Conservation (phyloP, 129 eudicot genomes). For the Tagetes patula region DNA sequence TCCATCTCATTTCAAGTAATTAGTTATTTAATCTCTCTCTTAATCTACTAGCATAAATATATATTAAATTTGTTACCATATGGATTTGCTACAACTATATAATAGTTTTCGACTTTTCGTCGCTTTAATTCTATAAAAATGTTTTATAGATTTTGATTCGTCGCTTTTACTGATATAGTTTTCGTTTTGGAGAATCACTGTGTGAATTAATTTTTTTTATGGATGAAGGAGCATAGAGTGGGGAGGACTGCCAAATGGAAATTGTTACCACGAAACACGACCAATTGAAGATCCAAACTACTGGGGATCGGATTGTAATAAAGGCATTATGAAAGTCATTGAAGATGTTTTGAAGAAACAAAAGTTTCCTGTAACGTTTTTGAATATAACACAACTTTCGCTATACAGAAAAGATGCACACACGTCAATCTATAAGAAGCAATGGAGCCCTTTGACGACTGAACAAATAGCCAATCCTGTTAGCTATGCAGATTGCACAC, state of each 20-base stretch:
- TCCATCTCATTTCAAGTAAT: conserved; percentile 86
- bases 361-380: conserved; percentile 55
- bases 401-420: conserved; percentile 80
- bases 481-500: conserved; percentile 78
- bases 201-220: background rate
- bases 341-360: conserved; percentile 50
- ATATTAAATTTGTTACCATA: background rate
- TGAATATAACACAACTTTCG: conserved; percentile 84
- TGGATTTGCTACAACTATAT: background rate
- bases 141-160: background rate
- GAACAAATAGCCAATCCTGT: conserved; percentile 65
- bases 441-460: conserved; percentile 65
- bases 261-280: conserved; percentile 68
- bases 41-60: background rate
- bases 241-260: conserved; percentile 68
- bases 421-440: conserved; percentile 79
- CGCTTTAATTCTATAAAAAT: background rate
- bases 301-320: conserved; percentile 73
- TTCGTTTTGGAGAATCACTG: background rate
- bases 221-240: conserved; percentile 57
- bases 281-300: conserved; percentile 62
- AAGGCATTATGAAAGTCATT: conserved; percentile 60
- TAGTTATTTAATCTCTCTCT: conserved; percentile 41
- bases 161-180: too few relatives aligned
- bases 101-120: background rate